Evolutionary conservation across 2,329 filamentous ascomycete species (phyloP).

Genomic region (Uncinocarpus reesii): DNA sequence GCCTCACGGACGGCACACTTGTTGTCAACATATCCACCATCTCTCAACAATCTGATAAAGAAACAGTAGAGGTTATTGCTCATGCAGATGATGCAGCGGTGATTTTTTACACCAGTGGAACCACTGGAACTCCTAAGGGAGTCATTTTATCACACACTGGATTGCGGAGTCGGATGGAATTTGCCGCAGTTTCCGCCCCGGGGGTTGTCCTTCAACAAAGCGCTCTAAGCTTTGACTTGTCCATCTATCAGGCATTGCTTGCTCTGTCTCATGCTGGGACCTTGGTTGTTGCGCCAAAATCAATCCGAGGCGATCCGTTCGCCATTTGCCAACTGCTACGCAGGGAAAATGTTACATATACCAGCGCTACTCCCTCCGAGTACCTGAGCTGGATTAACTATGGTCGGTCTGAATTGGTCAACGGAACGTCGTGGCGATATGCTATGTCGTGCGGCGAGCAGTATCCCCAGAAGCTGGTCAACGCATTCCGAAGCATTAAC

Average conservation of each 20-base stretch:
- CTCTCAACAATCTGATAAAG: not conserved
- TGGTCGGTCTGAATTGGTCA: slow-evolving; percentile 13
- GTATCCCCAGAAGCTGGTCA: slow-evolving; percentile 8
- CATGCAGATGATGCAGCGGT: slow-evolving; percentile 17
- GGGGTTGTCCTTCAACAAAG: slow-evolving; percentile 17
- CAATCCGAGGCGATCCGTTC: slow-evolving; percentile 18
- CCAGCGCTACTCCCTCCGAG: slow-evolving; percentile 20
- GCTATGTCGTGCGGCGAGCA: slow-evolving; percentile 20
- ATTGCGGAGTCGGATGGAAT: slow-evolving; percentile 21
- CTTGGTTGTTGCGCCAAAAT: slow-evolving; percentile 15
- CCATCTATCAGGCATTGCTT: slow-evolving; percentile 18
- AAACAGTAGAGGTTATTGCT: slow-evolving; percentile 19
- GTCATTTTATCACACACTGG: slow-evolving; percentile 58
- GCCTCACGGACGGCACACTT: not conserved
- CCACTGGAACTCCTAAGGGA: slow-evolving; percentile 56
- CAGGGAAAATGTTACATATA: slow-evolving; percentile 19
- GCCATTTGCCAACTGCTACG: slow-evolving; percentile 17
- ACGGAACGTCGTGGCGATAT: slow-evolving; percentile 15
- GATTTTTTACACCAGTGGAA: slow-evolving; percentile 58
- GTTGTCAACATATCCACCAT: slow-evolving; percentile 28
- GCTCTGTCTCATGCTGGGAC: slow-evolving; percentile 17
- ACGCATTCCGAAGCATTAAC: slow-evolving; percentile 14
- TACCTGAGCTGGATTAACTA: slow-evolving; percentile 18
- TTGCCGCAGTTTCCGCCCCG: not conserved
- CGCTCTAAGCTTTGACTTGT: slow-evolving; percentile 17